phyloP scores from a whole-genome alignment of 2,329 filamentous ascomycete species.

The Tetracladium maxilliforme region DNA sequence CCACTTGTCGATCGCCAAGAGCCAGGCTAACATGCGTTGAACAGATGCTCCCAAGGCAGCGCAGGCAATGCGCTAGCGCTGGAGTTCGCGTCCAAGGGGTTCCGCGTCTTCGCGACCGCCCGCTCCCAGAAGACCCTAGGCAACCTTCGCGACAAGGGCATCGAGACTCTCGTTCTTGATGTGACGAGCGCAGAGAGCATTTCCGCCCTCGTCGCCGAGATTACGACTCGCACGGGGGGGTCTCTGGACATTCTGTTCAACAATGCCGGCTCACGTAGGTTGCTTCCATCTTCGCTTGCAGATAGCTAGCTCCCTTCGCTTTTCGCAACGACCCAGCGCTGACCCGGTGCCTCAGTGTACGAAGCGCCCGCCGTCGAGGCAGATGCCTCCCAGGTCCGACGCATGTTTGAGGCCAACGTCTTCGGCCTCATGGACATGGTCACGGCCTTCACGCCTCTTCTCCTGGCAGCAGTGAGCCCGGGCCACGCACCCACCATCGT shows the following conservation, averaged over 20 bases:
- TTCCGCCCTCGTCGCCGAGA: slow-evolving; percentile 1
- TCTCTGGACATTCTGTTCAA: slow-evolving; percentile 2
- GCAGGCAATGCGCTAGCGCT: slow-evolving; percentile 7
- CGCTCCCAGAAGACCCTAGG: slow-evolving; percentile 4
- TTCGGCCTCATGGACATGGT: slow-evolving; percentile 22
- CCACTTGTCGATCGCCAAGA: slow-evolving; percentile 1
- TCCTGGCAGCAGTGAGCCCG: slow-evolving; percentile 18
- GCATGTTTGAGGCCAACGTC: slow-evolving; percentile 21
- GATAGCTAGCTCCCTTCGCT: slow-evolving; percentile 1
- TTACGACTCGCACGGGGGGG: slow-evolving; percentile 1
- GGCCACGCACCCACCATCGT: slow-evolving; percentile 22
- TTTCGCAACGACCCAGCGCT: slow-evolving; percentile 1
- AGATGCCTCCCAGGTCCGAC: slow-evolving; percentile 1
- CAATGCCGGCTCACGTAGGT: slow-evolving; percentile 4
- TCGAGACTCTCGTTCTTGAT: slow-evolving; percentile 4
- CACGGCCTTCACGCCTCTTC: slow-evolving; percentile 20
- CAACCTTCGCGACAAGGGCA: slow-evolving; percentile 4
- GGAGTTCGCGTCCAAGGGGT: slow-evolving; percentile 5
- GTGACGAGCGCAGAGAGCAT: slow-evolving; percentile 2
- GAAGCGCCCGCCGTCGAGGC: slow-evolving; percentile 5
- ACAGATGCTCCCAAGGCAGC: slow-evolving; percentile 5
- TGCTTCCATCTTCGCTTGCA: slow-evolving; percentile 1
- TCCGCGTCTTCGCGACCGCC: slow-evolving; percentile 7
- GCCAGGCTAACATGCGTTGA: slow-evolving; percentile 1
- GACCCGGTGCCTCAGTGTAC: slow-evolving; percentile 4